Percentiles rank a stretch among this genome's conserved stretches.
Evolutionary conservation across 2,329 filamentous ascomycete species (phyloP).

Genomic region (Diplodia sapinea): DNA sequence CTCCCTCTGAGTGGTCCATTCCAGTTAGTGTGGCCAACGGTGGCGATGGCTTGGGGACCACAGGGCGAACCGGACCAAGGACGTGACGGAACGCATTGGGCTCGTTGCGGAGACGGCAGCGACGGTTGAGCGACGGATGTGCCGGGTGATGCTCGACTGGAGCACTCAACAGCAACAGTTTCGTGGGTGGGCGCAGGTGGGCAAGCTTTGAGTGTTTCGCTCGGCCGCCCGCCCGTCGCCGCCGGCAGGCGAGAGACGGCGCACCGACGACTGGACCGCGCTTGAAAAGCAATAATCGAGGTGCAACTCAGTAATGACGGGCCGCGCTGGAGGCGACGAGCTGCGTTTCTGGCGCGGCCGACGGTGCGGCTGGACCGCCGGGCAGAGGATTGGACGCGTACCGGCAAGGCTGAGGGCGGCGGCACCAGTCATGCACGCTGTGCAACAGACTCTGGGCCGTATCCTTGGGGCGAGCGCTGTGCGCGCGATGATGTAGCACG

Average conservation of each 20-base stretch:
- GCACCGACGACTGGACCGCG: slow-evolving; percentile 8
- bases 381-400: not conserved
- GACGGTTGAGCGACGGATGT: slow-evolving; percentile 17
- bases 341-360: not conserved
- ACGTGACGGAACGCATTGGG: slow-evolving; percentile 12
- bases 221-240: not conserved
- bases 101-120: not conserved
- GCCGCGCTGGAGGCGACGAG: not conserved
- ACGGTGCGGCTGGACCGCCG: not conserved
- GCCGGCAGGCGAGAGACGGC: slow-evolving; percentile 17
- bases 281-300: not conserved
- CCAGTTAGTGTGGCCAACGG: slow-evolving; percentile 15
- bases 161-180: not conserved
- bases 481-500: slow-evolving; percentile 28
- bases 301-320: not conserved
- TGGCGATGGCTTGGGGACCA: slow-evolving; percentile 13
- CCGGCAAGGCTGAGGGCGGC: slow-evolving; percentile 20
- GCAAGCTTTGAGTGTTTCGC: slow-evolving; percentile 10
- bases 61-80: slow-evolving; percentile 18
- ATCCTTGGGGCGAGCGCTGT: not conserved
- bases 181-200: not conserved
- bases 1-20: slow-evolving; percentile 11
- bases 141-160: slow-evolving; percentile 10
- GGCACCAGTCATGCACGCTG: slow-evolving; percentile 13
- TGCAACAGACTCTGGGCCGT: not conserved